A percentile compares a stretch with the other conserved stretches of the same genome.
Conservation (phyloP, 176 grass and related monocot genomes). For the Tillandsia leiboldiana region DNA sequence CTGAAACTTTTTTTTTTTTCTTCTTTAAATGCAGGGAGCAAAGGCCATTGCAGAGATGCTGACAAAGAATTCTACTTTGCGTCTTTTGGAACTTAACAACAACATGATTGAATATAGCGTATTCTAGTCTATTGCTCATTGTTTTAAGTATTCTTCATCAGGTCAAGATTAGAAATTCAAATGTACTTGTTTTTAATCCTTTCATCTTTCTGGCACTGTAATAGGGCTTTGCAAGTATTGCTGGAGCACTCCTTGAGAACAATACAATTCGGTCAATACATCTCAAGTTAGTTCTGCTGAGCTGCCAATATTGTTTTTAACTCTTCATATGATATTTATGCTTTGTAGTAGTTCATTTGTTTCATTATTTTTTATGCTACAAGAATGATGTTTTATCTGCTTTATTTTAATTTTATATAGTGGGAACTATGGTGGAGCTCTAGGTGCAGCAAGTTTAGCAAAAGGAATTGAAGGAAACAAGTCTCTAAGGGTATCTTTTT, state of each 20-base stretch:
- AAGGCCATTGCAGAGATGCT: slow-evolving; percentile 78
- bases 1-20: slow-evolving; percentile 8
- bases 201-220: slow-evolving; percentile 18
- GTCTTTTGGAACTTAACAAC: slow-evolving; percentile 76
- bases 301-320: slow-evolving; percentile 5
- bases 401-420: slow-evolving; percentile 36
- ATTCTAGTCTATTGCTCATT: slow-evolving; percentile 26
- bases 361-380: slow-evolving; percentile 9
- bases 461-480: slow-evolving; percentile 86
- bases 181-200: slow-evolving; percentile 1
- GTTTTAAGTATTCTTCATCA: background rate
- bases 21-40: slow-evolving; percentile 57
- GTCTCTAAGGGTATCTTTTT: slow-evolving; percentile 69
- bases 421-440: slow-evolving; percentile 94
- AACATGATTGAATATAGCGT: slow-evolving; percentile 89
- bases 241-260: slow-evolving; percentile 89
- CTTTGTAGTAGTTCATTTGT: slow-evolving; percentile 7
- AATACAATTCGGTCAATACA: slow-evolving; percentile 70
- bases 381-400: slow-evolving; percentile 20
- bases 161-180: background rate
- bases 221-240: slow-evolving; percentile 91
- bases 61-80: slow-evolving; percentile 77
- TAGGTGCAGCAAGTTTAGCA: slow-evolving; percentile 79
- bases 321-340: slow-evolving; percentile 9
- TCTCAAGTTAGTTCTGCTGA: slow-evolving; percentile 67